These are phyloP conservation scores for Boletales sp. DNA, from an alignment of 768 basidiomycete genomes.

Conservation along the genomic window DNA sequence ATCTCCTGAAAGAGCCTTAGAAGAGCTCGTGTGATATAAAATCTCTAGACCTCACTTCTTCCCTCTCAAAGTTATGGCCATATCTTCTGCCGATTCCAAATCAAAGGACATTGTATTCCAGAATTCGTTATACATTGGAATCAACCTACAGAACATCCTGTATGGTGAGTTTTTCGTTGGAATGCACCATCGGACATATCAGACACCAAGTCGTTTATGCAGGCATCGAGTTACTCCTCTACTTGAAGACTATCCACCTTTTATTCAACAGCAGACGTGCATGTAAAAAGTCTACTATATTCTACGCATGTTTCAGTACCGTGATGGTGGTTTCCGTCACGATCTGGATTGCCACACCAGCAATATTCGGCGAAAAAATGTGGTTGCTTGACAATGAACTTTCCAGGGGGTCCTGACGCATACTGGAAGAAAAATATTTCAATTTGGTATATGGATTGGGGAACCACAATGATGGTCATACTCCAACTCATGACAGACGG, in stretches of 20 bases:
- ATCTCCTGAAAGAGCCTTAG: neutral
- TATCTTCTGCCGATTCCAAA: neutral
- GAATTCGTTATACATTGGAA: constrained; percentile 9
- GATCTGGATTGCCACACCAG: constrained; percentile 17
- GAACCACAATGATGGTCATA: constrained; percentile 17
- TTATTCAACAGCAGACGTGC: constrained; percentile 1
- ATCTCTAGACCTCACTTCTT: neutral
- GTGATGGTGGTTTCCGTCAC: constrained; percentile 25
- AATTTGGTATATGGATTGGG: constrained; percentile 18
- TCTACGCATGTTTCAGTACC: constrained; percentile 17
- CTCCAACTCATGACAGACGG: constrained; percentile 32
- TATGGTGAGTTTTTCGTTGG: constrained; percentile 7
- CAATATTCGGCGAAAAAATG: constrained; percentile 20
- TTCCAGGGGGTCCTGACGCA: constrained; percentile 26
- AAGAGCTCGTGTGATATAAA: constrained; percentile 8
- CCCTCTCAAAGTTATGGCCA: neutral
- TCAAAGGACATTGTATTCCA: constrained; percentile 1
- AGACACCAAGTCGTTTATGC: no score
- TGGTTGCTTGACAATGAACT: constrained; percentile 29
- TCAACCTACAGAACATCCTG: constrained; percentile 12
- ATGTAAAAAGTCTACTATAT: constrained; percentile 3
- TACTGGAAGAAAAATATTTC: constrained; percentile 8
- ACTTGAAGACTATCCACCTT: constrained; percentile 12
- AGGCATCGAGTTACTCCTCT: constrained; percentile 5
- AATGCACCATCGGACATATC: neutral